These are phyloP conservation scores for Deinandra increscens DNA, from an alignment of 129 eudicot genomes.

Conservation along the genomic window DNA sequence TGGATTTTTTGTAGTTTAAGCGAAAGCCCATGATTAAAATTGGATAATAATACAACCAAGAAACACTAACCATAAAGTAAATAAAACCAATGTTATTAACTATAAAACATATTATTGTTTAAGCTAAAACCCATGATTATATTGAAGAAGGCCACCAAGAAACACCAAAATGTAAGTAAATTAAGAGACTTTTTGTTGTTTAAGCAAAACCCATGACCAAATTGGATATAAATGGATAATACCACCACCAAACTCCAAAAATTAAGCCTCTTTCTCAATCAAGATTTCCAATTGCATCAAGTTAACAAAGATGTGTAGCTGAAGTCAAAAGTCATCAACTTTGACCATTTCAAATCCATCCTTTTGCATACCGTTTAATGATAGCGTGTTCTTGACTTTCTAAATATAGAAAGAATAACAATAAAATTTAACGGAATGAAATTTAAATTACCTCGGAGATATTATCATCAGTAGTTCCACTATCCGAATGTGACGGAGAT, in stretches of 20 bases:
- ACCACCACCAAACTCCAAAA: not conserved
- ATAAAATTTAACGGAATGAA: not conserved
- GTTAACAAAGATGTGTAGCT: slow-evolving; percentile 22
- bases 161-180: slow-evolving; percentile 11
- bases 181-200: not conserved
- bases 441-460: slow-evolving; percentile 53
- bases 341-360: slow-evolving; percentile 33
- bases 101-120: not conserved
- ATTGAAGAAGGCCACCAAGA: not conserved
- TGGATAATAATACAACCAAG: not conserved
- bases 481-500: slow-evolving; percentile 37
- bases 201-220: slow-evolving; percentile 1
- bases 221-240: slow-evolving; percentile 2
- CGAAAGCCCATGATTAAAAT: slow-evolving; percentile 11
- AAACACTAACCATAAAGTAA: not conserved
- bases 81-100: not conserved
- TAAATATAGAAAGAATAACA: slow-evolving; percentile 22
- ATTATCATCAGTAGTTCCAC: slow-evolving; percentile 36
- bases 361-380: slow-evolving; percentile 17
- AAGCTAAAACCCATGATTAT: not conserved
- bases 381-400: slow-evolving; percentile 29
- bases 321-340: slow-evolving; percentile 35
- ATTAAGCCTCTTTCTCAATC: slow-evolving; percentile 3
- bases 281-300: slow-evolving; percentile 12
- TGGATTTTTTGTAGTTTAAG: slow-evolving; percentile 1